Percentiles rank a stretch among this genome's conserved stretches.
Evolutionary conservation across 495 filamentous ascomycete species (phyloP).

Genomic region (Penicillium nucicola): DNA sequence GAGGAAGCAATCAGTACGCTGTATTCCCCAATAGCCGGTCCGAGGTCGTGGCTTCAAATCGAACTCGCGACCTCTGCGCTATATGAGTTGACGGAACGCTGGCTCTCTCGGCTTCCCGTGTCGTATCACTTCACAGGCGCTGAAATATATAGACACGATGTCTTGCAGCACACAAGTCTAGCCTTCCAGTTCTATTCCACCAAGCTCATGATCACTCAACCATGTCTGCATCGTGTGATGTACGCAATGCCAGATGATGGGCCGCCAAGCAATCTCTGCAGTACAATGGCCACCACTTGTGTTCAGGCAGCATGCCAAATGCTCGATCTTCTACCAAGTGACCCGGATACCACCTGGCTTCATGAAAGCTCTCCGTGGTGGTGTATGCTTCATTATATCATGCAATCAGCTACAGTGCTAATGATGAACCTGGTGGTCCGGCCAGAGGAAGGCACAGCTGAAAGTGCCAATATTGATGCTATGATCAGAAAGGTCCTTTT

Average conservation of each 20-base stretch:
- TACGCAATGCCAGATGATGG: background rate
- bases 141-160: conserved; percentile 15
- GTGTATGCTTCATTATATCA: background rate
- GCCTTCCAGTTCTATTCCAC: conserved; percentile 53
- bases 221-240: conserved; percentile 49
- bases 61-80: too few species aligned
- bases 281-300: background rate
- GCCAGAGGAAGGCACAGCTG: background rate
- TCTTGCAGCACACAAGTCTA: conserved; percentile 24
- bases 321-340: conserved; percentile 17
- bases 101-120: conserved; percentile 44
- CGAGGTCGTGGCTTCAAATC: too few species aligned
- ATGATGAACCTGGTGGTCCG: background rate
- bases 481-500: background rate
- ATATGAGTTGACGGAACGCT: conserved; percentile 14
- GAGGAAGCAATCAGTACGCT: too few species aligned
- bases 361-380: background rate
- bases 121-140: conserved; percentile 38
- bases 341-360: conserved; percentile 8
- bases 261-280: conserved; percentile 32
- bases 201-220: conserved; percentile 53
- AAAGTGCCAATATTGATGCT: too few species aligned
- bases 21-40: too few species aligned
- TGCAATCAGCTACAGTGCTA: background rate
- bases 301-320: background rate